Conservation (phyloP, 805 yeast genomes). For the Saccharomycopsis fibuligera region DNA sequence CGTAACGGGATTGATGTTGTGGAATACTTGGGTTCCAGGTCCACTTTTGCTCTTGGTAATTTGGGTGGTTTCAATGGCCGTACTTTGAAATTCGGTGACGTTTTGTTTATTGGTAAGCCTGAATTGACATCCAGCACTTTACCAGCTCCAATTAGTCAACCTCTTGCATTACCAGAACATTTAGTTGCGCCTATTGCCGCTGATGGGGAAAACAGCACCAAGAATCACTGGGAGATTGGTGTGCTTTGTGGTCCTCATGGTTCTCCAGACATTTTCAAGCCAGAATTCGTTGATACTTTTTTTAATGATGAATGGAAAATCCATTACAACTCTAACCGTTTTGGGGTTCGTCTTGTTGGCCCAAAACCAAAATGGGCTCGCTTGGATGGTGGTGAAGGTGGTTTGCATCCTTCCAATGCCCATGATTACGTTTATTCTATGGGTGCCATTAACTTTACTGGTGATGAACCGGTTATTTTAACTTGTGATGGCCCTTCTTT, state of each 20-base stretch:
- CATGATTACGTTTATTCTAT: conserved; percentile 92
- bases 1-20: conserved; percentile 93
- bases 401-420: conserved; percentile 96
- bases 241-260: conserved; percentile 98
- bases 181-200: conserved; percentile 49
- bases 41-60: conserved; percentile 66
- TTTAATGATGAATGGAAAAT: conserved; percentile 83
- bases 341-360: conserved; percentile 90
- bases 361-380: conserved; percentile 98
- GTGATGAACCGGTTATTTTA: conserved; percentile 95
- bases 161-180: conserved; percentile 29
- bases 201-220: conserved; percentile 21
- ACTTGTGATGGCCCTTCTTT: conserved; percentile 97
- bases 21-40: conserved; percentile 90
- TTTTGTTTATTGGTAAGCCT: conserved; percentile 78
- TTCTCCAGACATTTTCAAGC: conserved; percentile 86
- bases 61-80: conserved; percentile 96
- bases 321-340: conserved; percentile 94
- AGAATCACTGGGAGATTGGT: conserved; percentile 78
- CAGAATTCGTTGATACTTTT: conserved; percentile 69
- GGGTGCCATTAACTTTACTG: conserved; percentile 97
- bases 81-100: conserved; percentile 87
- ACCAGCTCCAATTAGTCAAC: conserved; percentile 67
- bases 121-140: conserved; percentile 57
- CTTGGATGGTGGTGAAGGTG: conserved; percentile 95